Percentiles rank a stretch among this genome's conserved stretches.
These are phyloP conservation scores for Eucalyptus cloeziana DNA, from an alignment of 345 rosid species.

Conservation along the genomic window DNA sequence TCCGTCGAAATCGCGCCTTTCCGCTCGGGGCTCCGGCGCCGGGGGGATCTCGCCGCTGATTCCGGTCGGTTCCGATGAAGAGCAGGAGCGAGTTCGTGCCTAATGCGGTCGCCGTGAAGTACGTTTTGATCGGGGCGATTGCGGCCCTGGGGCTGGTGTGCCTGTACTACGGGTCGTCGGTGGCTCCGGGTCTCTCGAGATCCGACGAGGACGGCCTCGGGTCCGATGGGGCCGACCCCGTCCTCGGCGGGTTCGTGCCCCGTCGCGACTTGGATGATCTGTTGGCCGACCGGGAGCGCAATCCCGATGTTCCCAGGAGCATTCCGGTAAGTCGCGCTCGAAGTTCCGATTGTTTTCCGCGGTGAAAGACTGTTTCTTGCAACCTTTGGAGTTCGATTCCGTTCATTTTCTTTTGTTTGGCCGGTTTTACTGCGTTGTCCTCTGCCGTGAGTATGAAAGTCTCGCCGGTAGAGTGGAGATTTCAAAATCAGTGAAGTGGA, in stretches of 20 bases:
- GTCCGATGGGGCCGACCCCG: constrained; percentile 18
- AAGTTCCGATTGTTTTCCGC: not conserved
- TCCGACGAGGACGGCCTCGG: constrained; percentile 26
- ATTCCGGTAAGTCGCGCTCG: constrained; percentile 41
- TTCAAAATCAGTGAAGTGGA: not conserved
- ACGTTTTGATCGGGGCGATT: constrained; percentile 44
- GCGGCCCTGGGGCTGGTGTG: constrained; percentile 55
- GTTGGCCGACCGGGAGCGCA: constrained; percentile 17
- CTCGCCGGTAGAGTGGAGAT: not conserved
- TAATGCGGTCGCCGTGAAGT: constrained; percentile 29
- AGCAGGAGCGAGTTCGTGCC: constrained; percentile 37
- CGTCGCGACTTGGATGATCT: constrained; percentile 17
- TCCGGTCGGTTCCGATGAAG: constrained; percentile 22
- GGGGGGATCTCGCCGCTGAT: not conserved
- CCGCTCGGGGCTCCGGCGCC: not conserved
- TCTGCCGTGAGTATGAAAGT: not conserved
- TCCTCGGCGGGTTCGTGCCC: constrained; percentile 5
- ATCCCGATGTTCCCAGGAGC: constrained; percentile 32
- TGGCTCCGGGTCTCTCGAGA: constrained; percentile 60
- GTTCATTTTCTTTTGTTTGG: not conserved
- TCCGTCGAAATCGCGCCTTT: not conserved
- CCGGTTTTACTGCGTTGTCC: not conserved
- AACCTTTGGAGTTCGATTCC: not conserved
- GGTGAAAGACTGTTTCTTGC: not conserved
- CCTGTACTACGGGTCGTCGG: constrained; percentile 60